Percentiles rank a stretch among this genome's conserved stretches.
Evolutionary conservation across 371 early-diverging fungal species (phyloP).

Genomic region (Circinella minor): DNA sequence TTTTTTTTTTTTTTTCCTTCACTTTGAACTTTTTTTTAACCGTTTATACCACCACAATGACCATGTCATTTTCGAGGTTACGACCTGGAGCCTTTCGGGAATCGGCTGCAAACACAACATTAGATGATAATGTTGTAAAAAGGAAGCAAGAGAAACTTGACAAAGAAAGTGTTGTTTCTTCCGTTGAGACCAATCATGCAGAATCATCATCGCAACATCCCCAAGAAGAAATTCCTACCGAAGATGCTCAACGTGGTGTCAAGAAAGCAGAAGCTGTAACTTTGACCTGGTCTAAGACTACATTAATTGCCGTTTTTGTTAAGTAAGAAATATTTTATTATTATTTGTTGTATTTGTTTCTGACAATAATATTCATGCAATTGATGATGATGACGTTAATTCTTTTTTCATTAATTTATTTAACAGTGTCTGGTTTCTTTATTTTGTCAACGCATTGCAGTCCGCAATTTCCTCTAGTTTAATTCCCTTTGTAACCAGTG

Average conservation of each 20-base stretch:
- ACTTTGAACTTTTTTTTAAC: too few species aligned
- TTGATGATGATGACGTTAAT: too few species aligned
- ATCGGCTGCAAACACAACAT: neutral
- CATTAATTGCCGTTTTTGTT: constrained; percentile 16
- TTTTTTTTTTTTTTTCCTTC: too few species aligned
- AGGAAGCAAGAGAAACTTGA: constrained; percentile 18
- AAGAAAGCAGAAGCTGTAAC: constrained; percentile 20
- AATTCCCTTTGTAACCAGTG: constrained; percentile 27
- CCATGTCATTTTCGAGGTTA: neutral
- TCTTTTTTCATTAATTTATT: too few species aligned
- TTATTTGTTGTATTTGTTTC: too few species aligned
- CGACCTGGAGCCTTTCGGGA: neutral
- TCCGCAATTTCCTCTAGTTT: constrained; percentile 22
- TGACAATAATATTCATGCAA: too few species aligned
- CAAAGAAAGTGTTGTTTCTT: constrained; percentile 8
- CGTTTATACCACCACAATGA: too few species aligned
- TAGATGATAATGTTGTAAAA: constrained; percentile 9
- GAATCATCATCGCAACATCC: neutral
- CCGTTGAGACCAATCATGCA: neutral
- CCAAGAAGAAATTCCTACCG: constrained; percentile 9
- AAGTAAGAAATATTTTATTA: neutral
- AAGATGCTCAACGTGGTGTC: constrained; percentile 23
- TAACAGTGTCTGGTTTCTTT: constrained; percentile 24
- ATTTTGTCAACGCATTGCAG: constrained; percentile 24
- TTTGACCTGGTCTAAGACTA: constrained; percentile 21